Evolutionary conservation across 2,329 filamentous ascomycete genomes (phyloP).

Genomic region (Xylaria sp.): DNA sequence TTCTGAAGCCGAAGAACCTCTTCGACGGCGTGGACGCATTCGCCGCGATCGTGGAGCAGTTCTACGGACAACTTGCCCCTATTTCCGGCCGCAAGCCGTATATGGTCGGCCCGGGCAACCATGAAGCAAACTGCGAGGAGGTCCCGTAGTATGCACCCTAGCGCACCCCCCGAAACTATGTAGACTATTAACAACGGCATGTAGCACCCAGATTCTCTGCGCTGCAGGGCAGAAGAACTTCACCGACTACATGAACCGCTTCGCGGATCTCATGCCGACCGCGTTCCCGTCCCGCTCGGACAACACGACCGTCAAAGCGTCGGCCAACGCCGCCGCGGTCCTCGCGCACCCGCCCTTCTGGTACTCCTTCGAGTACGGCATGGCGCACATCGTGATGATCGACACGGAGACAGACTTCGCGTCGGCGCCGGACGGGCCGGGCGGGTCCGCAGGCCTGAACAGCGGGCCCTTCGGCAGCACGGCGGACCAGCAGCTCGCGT

Average conservation of each 20-base stretch:
- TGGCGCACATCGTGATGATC: constrained; percentile 65
- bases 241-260: constrained; percentile 68
- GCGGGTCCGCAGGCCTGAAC: constrained; percentile 56
- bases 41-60: constrained; percentile 66
- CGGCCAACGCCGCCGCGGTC: constrained; percentile 57
- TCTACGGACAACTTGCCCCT: constrained; percentile 66
- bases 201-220: constrained; percentile 53
- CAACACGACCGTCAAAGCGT: constrained; percentile 54
- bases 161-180: not conserved
- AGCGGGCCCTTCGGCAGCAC: constrained; percentile 61
- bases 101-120: constrained; percentile 68
- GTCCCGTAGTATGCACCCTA: constrained; percentile 46
- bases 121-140: constrained; percentile 66
- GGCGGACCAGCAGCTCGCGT: constrained; percentile 62
- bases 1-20: constrained; percentile 57
- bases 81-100: constrained; percentile 66
- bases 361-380: constrained; percentile 70
- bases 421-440: constrained; percentile 58
- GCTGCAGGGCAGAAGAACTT: constrained; percentile 68
- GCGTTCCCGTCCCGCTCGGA: constrained; percentile 62
- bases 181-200: not conserved
- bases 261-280: constrained; percentile 62
- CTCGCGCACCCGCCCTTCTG: constrained; percentile 66
- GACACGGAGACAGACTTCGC: constrained; percentile 68
- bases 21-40: constrained; percentile 63